Conservation (phyloP, 345 rosid species). For the Atalantia buxifolia region DNA sequence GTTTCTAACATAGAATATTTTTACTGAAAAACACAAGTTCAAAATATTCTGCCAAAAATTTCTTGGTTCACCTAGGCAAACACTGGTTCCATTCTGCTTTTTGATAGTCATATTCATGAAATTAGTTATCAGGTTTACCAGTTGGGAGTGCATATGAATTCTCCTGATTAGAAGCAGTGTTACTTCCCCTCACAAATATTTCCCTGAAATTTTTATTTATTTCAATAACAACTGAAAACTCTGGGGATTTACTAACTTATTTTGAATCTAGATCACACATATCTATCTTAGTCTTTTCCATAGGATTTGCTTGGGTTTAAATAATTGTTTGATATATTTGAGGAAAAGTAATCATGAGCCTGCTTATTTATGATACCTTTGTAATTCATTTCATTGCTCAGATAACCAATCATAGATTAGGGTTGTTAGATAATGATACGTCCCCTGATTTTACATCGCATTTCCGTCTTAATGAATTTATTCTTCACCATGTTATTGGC, state of each 20-base stretch:
- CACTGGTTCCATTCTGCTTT: background rate
- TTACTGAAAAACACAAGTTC: background rate
- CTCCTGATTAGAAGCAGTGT: background rate
- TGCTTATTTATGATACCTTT: background rate
- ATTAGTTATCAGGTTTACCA: background rate
- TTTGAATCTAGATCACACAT: background rate
- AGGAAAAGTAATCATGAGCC: background rate
- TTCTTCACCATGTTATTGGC: background rate
- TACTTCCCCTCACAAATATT: background rate
- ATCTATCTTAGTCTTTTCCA: background rate
- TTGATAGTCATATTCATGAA: background rate
- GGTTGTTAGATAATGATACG: background rate
- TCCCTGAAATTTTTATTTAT: background rate
- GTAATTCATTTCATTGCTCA: background rate
- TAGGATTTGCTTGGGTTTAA: background rate
- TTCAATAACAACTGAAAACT: background rate
- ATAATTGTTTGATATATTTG: background rate
- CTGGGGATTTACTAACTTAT: background rate
- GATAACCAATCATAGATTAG: background rate
- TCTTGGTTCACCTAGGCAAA: background rate
- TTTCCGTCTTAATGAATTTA: background rate
- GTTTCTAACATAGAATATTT: background rate
- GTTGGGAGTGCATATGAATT: background rate
- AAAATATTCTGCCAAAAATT: background rate
- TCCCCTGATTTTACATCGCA: background rate